Percentiles rank a stretch among this genome's conserved stretches.
phyloP scores from a whole-genome alignment of 768 basidiomycete species.

The Trichaptum fuscoviolaceum region DNA sequence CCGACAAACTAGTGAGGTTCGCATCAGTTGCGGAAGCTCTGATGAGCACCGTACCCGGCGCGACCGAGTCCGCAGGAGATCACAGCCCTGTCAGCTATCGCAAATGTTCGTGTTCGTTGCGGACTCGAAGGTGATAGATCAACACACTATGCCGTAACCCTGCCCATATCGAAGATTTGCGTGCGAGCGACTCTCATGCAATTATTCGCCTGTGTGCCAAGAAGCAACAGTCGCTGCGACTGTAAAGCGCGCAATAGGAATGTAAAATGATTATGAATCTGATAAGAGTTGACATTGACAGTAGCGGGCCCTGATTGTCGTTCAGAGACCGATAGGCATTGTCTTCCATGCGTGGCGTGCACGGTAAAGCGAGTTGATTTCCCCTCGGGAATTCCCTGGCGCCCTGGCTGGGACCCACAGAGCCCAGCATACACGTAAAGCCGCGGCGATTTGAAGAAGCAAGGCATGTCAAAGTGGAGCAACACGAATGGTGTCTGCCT shows the following conservation, averaged over 20 bases:
- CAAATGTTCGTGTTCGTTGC: neutral
- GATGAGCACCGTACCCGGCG: neutral
- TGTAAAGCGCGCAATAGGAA: neutral
- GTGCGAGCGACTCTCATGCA: neutral
- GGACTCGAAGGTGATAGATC: neutral
- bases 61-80: too few species aligned
- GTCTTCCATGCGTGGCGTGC: neutral
- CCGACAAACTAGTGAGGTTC: neutral
- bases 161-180: neutral
- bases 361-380: neutral
- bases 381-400: neutral
- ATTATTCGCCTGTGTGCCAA: neutral
- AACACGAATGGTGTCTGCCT: neutral
- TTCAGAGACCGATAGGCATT: neutral
- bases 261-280: neutral
- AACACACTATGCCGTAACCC: neutral
- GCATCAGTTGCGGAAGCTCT: neutral
- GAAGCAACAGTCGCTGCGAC: neutral
- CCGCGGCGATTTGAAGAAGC: neutral
- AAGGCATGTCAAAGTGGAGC: neutral
- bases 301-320: neutral
- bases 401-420: neutral
- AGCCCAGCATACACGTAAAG: neutral
- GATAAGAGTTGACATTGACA: neutral
- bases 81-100: neutral